Evolutionary conservation across 176 grass and related monocot genomes (phyloP).

Genomic region (Oryza punctata): DNA sequence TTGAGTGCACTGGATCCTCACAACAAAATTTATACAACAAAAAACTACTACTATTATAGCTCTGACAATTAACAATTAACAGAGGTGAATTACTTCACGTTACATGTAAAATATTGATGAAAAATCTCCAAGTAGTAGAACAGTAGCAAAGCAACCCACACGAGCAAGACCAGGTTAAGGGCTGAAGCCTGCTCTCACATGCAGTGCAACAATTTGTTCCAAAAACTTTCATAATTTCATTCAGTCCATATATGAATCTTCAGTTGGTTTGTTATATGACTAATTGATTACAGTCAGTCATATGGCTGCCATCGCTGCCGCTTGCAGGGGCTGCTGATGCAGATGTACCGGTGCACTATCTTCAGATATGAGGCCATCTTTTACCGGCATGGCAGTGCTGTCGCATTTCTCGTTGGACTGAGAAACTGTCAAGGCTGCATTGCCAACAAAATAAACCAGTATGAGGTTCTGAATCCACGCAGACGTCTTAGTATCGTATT

Average conservation of each 20-base stretch:
- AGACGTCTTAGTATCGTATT: not conserved
- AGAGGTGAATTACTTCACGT: not conserved
- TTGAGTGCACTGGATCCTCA: not conserved
- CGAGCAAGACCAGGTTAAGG: too few species aligned
- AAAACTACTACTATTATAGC: not conserved
- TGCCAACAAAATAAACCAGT: slow-evolving; percentile 3
- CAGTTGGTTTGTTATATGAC: too few species aligned
- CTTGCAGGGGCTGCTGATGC: not conserved
- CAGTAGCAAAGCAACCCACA: too few species aligned
- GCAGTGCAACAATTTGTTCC: too few species aligned
- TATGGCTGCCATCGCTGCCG: slow-evolving; percentile 1
- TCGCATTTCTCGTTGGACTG: not conserved
- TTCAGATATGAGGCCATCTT: too few species aligned
- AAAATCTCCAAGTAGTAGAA: too few species aligned
- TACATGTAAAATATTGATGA: too few species aligned
- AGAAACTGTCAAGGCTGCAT: slow-evolving; percentile 4
- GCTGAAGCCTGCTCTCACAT: too few species aligned
- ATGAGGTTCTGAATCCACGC: not conserved
- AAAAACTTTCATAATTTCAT: too few species aligned
- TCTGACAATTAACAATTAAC: not conserved
- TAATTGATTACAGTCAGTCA: not conserved
- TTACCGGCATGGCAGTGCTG: not conserved
- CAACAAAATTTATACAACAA: not conserved
- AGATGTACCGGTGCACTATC: too few species aligned
- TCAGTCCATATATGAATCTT: too few species aligned